phyloP scores from a whole-genome alignment of 2,329 filamentous ascomycete genomes.

The Knufia fluminis region DNA sequence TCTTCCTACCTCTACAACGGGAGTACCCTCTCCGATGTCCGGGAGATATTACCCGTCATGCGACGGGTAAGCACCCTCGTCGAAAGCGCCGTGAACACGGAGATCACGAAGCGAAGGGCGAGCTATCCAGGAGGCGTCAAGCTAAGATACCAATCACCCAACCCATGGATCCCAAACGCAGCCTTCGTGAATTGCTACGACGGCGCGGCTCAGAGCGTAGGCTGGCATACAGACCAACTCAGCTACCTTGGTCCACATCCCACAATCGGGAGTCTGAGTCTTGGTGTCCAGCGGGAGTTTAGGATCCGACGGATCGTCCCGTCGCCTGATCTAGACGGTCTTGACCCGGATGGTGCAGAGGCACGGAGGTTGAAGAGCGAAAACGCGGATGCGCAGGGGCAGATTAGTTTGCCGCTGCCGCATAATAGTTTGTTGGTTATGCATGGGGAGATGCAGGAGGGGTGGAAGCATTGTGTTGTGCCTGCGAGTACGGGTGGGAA shows the following conservation, averaged over 20 bases:
- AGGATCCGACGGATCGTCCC: conserved; percentile 70
- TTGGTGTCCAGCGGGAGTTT: conserved; percentile 90
- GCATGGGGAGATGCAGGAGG: conserved; percentile 97
- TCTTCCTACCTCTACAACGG: conserved; percentile 84
- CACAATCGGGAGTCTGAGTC: conserved; percentile 78
- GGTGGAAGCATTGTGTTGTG: conserved; percentile 84
- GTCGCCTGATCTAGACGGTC: conserved; percentile 37
- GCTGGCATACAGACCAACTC: conserved; percentile 85
- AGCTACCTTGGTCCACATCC: conserved; percentile 86
- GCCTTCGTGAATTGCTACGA: conserved; percentile 93
- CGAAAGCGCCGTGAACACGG: conserved; percentile 63
- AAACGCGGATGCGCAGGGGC: conserved; percentile 59
- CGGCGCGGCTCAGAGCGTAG: conserved; percentile 71
- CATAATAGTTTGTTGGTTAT: conserved; percentile 92
- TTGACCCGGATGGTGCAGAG: conserved; percentile 15
- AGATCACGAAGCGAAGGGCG: conserved; percentile 64
- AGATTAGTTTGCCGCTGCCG: conserved; percentile 85
- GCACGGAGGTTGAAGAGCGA: conserved; percentile 6
- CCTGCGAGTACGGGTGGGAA: conserved; percentile 49
- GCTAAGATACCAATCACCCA: conserved; percentile 60
- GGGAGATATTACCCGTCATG: conserved; percentile 66
- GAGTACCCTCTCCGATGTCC: conserved; percentile 62
- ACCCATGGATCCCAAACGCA: conserved; percentile 72
- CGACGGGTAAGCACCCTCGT: conserved; percentile 60
- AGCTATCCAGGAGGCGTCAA: conserved; percentile 63